Evolutionary conservation across 176 grass and related monocot species (phyloP), one percentile per base, ranked within the genome.

Genomic region (Olyra latifolia): DNA sequence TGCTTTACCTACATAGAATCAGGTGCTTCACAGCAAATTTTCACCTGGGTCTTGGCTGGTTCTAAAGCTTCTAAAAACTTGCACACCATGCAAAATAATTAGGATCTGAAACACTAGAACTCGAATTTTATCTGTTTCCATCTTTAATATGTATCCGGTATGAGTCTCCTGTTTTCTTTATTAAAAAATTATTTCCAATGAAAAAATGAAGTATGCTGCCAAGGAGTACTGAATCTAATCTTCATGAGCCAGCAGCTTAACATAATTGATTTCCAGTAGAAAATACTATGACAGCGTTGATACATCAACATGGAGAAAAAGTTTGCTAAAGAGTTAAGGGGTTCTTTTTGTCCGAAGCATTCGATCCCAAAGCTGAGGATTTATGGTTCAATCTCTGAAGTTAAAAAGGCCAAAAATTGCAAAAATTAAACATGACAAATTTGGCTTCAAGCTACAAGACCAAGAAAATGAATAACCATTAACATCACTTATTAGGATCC

Each of bases 231-330:
- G 40, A 48, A 6, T 49, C 29, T 61, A 46, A 59, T 71, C 40
- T 30, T 47, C 40, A 41, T 81, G 54, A 58, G 11, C 40, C 50
- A 70, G 32, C 32, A 80, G 49, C 48, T 80, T 64, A 64, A 41
- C 15, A 56, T 47, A 25, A 47, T 47, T 62, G 11, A 29, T 77
- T 25, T 11, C 32, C 35, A 62, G 24, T 62, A 38, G 13, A 24
- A 54, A 27, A 54, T 16, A 79, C 13, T 38, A 13, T 44, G 13
- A 24, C 7, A 78, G 12, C 19, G 32, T 60, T 29, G 28, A 78
- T 65, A 60, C 7, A 71, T 71, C 53, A 60, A 70, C 41, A 70
- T 5, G 19, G 69, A 22, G 44, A 48, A 38, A 38, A 62, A 44
- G 14, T 29, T 46, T 10, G 9, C 8, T 28, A 62, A 30, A 76